phyloP scores from a whole-genome alignment of 1,139 yeast genomes.

The Lodderomyces oxycetoniae region DNA sequence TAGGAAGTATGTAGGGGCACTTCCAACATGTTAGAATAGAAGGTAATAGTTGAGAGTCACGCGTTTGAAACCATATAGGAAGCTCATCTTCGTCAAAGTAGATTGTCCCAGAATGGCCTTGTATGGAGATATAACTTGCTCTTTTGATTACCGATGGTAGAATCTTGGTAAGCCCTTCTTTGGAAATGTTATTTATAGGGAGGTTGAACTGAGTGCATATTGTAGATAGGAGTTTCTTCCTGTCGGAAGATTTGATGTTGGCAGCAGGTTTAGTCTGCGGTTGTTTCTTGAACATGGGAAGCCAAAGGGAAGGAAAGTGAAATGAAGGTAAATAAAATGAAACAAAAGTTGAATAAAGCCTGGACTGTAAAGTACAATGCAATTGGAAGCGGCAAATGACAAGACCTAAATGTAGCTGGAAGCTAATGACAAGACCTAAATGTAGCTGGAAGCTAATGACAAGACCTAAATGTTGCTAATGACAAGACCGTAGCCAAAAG shows the following conservation, averaged over 20 bases:
- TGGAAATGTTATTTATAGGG: slow-evolving; percentile 40
- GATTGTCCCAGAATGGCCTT: slow-evolving; percentile 48
- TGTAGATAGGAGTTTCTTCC: slow-evolving; percentile 53
- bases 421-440: no score
- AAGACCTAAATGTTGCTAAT: no score
- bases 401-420: no score
- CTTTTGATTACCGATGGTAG: slow-evolving; percentile 62
- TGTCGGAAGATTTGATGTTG: slow-evolving; percentile 76
- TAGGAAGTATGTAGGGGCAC: slow-evolving; percentile 60
- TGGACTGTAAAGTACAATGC: not conserved
- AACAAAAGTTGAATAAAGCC: not conserved
- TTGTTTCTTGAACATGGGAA: slow-evolving; percentile 57
- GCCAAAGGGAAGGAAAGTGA: slow-evolving; percentile 2
- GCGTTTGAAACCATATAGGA: slow-evolving; percentile 69
- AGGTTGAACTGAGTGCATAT: slow-evolving; percentile 45
- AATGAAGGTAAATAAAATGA: not conserved
- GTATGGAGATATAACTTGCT: slow-evolving; percentile 58
- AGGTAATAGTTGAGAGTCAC: slow-evolving; percentile 59
- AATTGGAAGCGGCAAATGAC: no score
- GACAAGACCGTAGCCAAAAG: no score
- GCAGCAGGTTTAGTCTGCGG: slow-evolving; percentile 69
- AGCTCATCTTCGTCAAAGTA: slow-evolving; percentile 59
- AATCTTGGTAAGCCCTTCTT: slow-evolving; percentile 44
- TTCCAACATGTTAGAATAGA: slow-evolving; percentile 72
- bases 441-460: no score